Conservation (phyloP, 2,329 filamentous ascomycete species). For the Pseudofabraea citricarpa region DNA sequence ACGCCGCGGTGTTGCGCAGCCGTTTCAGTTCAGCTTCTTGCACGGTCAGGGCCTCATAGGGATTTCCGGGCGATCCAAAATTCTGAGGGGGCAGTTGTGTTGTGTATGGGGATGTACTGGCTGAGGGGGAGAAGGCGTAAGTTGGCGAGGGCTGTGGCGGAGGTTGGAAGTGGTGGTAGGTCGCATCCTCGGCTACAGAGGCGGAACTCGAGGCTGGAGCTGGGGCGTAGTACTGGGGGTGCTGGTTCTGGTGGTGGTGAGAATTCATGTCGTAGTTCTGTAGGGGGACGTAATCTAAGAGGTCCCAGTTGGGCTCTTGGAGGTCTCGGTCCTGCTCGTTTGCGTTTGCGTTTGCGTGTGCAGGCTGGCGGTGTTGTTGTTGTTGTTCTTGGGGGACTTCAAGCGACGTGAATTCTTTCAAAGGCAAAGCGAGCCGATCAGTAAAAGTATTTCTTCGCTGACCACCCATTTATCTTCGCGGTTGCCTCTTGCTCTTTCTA, state of each 20-base stretch:
- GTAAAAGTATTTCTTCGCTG: neutral
- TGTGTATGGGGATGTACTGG: neutral
- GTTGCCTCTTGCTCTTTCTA: too few species aligned
- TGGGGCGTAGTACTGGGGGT: neutral
- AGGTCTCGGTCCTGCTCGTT: neutral
- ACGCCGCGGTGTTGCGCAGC: slow-evolving; percentile 81
- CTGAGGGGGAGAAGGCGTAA: too few species aligned
- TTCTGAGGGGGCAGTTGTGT: neutral
- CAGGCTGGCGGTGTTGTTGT: too few species aligned
- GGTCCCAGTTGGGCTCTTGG: neutral
- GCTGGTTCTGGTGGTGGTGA: neutral
- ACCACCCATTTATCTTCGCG: too few species aligned
- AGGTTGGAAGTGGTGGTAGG: neutral
- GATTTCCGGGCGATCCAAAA: slow-evolving; percentile 5
- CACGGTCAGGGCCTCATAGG: neutral
- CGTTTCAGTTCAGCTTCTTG: slow-evolving; percentile 48
- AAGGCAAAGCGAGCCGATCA: neutral
- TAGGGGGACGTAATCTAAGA: too few species aligned
- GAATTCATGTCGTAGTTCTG: neutral
- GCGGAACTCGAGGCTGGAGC: neutral
- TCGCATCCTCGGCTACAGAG: too few species aligned
- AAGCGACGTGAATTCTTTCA: neutral
- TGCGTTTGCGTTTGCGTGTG: neutral
- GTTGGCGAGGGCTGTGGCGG: neutral
- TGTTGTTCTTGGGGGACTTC: neutral